These are phyloP conservation scores for Elsinoe ampelina DNA, from an alignment of 2,329 filamentous ascomycete species.

Conservation along the genomic window DNA sequence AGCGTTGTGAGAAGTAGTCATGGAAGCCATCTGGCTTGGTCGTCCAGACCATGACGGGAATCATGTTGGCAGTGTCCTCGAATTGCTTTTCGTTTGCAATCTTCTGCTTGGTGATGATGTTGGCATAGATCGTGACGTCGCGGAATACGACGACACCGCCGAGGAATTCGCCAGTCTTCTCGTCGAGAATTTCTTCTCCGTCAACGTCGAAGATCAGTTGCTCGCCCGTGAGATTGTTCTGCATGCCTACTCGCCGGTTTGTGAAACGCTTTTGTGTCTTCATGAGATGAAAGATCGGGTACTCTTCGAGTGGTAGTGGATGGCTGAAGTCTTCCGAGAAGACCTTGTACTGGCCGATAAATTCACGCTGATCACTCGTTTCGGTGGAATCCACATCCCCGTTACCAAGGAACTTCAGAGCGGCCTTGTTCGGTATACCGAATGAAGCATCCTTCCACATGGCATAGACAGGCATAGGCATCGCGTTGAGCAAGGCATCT, in stretches of 20 bases:
- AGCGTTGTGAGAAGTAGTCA: constrained; percentile 69
- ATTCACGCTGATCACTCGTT: constrained; percentile 36
- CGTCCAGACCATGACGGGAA: constrained; percentile 57
- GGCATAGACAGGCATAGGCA: constrained; percentile 63
- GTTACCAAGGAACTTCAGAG: constrained; percentile 32
- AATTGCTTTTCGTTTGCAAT: constrained; percentile 65
- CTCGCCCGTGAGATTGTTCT: constrained; percentile 44
- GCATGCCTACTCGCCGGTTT: constrained; percentile 54
- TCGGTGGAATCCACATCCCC: constrained; percentile 30
- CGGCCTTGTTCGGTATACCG: constrained; percentile 62
- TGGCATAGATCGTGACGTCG: constrained; percentile 61
- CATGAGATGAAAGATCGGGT: constrained; percentile 57
- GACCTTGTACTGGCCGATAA: constrained; percentile 51
- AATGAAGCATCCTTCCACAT: constrained; percentile 76
- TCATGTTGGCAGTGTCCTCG: constrained; percentile 62
- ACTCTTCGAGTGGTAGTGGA: constrained; percentile 49
- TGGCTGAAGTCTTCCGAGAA: constrained; percentile 59
- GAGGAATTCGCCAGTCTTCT: constrained; percentile 59
- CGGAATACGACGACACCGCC: constrained; percentile 63
- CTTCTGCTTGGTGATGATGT: constrained; percentile 60
- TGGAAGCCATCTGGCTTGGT: constrained; percentile 54
- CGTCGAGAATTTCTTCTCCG: constrained; percentile 59
- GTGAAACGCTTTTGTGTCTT: constrained; percentile 52
- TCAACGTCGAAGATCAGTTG: constrained; percentile 54
- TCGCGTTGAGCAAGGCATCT: constrained; percentile 66